Conservation (phyloP, 78 protist genomes). For the Pigoraptor vietnamica region DNA sequence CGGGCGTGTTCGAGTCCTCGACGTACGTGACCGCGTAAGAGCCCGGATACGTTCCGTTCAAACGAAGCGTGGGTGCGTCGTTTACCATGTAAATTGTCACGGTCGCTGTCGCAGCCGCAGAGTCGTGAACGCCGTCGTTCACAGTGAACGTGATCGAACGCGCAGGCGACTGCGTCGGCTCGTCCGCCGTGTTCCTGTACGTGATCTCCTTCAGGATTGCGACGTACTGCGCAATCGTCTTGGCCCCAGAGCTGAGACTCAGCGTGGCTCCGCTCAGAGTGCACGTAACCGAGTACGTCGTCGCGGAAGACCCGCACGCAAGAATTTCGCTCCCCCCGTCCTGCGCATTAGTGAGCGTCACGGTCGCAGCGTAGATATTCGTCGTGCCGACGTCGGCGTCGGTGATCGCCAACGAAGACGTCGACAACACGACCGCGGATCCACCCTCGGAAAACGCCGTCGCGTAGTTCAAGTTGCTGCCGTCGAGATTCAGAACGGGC, state of each 20-base stretch:
- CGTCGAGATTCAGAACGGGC: not conserved
- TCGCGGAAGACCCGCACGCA: not conserved
- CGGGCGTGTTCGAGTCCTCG: not conserved
- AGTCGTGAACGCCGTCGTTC: not conserved
- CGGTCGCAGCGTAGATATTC: not conserved
- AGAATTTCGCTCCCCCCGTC: not conserved
- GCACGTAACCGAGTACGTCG: not conserved
- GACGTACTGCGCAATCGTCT: not conserved
- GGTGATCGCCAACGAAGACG: not conserved
- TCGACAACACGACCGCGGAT: not conserved
- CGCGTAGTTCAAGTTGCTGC: not conserved
- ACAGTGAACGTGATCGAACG: not conserved
- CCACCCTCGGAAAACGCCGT: not conserved
- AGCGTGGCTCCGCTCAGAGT: too few species aligned
- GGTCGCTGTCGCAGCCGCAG: not conserved
- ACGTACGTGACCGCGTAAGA: not conserved
- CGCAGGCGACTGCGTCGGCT: not conserved
- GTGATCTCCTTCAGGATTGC: not conserved
- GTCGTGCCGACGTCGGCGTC: not conserved
- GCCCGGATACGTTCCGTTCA: not conserved
- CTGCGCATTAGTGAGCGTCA: not conserved
- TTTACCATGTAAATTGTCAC: not conserved
- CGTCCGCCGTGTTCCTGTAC: not conserved
- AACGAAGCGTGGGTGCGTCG: not conserved
- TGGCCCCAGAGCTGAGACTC: too few species aligned